Evolutionary conservation across 192 early-diverging fungal genomes (phyloP).

Genomic region (Podila verticillata): DNA sequence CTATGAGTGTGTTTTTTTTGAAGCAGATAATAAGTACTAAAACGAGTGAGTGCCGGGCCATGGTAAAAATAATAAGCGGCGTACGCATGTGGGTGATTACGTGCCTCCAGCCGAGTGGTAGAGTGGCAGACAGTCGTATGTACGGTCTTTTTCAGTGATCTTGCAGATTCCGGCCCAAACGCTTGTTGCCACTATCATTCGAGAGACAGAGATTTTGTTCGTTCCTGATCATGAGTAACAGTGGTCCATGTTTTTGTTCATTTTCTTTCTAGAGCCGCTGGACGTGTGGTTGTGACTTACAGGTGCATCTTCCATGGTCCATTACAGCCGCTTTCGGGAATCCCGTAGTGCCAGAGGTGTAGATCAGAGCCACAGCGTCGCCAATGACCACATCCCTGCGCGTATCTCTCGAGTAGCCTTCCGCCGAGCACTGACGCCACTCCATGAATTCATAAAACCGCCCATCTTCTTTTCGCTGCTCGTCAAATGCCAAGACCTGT

Average conservation of each 20-base stretch:
- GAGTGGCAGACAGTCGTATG: conserved; percentile 69
- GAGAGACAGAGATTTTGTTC: not conserved
- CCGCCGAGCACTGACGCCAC: conserved; percentile 18
- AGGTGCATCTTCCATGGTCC: conserved; percentile 54
- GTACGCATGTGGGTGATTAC: not conserved
- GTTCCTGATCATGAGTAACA: not conserved
- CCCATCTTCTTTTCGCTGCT: conserved; percentile 20
- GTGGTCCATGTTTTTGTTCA: not conserved
- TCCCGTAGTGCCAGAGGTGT: conserved; percentile 65
- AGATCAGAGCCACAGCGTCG: conserved; percentile 52
- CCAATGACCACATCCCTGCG: not conserved
- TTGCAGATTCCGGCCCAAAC: conserved; percentile 20
- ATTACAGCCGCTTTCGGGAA: conserved; percentile 66
- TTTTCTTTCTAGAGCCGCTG: not conserved
- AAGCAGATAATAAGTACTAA: not conserved
- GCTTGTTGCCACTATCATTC: conserved; percentile 33
- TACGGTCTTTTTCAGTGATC: conserved; percentile 48
- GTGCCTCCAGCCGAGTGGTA: conserved; percentile 71
- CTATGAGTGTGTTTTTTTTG: conserved; percentile 6
- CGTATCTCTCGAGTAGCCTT: conserved; percentile 15
- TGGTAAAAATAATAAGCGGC: too few relatives aligned
- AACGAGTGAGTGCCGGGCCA: too few relatives aligned
- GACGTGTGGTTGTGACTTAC: not conserved
- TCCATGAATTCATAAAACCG: conserved; percentile 47
- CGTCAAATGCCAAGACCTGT: conserved; percentile 17